These are phyloP conservation scores for Crithidia brevicula DNA, from an alignment of 208 protist genomes.

Conservation along the genomic window DNA sequence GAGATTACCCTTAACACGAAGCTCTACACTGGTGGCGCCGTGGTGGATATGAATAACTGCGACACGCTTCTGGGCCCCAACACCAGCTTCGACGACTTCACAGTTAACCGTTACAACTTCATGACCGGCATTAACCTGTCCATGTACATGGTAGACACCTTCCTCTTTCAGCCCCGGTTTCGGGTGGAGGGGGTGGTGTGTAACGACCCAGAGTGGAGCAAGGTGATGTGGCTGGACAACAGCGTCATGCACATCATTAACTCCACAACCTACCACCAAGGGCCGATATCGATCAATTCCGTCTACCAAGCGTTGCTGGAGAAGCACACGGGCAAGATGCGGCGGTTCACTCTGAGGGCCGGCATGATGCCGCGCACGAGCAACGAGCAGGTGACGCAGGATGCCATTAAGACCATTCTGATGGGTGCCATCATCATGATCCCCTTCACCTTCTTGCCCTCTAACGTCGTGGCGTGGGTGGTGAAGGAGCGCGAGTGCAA, in stretches of 20 bases:
- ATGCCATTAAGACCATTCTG: slow-evolving; percentile 28
- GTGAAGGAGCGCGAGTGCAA: slow-evolving; percentile 85
- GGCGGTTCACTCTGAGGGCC: slow-evolving; percentile 7
- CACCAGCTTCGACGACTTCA: slow-evolving; percentile 25
- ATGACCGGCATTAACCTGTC: slow-evolving; percentile 22
- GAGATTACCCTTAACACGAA: slow-evolving; percentile 26
- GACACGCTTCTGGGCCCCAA: slow-evolving; percentile 20
- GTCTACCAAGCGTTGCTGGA: slow-evolving; percentile 32
- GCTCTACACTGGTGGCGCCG: slow-evolving; percentile 18
- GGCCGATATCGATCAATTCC: slow-evolving; percentile 25
- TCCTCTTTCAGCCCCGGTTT: slow-evolving; percentile 9
- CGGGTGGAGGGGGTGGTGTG: slow-evolving; percentile 31
- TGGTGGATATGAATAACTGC: slow-evolving; percentile 39
- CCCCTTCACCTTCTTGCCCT: slow-evolving; percentile 70
- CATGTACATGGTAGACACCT: slow-evolving; percentile 36
- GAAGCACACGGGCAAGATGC: slow-evolving; percentile 9
- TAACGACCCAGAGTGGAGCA: slow-evolving; percentile 31
- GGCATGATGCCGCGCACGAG: slow-evolving; percentile 27
- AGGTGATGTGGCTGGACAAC: background rate
- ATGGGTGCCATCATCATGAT: slow-evolving; percentile 59
- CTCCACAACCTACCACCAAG: slow-evolving; percentile 40
- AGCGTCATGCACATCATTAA: slow-evolving; percentile 35
- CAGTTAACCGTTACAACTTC: slow-evolving; percentile 16
- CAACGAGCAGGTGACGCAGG: slow-evolving; percentile 26
- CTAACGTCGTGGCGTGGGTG: slow-evolving; percentile 66